phyloP scores from a whole-genome alignment of 2,329 filamentous ascomycete genomes.

The Stenocarpella maydis region DNA sequence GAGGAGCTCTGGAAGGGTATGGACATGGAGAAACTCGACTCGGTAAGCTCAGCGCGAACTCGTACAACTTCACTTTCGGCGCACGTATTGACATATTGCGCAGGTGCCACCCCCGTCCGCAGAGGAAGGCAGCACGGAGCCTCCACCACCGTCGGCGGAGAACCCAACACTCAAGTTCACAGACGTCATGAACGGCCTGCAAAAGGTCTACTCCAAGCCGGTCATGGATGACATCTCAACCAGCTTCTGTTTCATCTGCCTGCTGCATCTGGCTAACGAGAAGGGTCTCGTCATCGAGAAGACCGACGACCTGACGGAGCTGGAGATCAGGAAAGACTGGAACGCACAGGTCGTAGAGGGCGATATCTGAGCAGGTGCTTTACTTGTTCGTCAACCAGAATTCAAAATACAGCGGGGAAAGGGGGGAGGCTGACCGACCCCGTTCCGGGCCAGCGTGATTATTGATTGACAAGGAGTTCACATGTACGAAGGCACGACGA shows the following conservation, averaged over 20 bases:
- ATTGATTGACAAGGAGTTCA: background rate
- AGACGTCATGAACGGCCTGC: constrained; percentile 87
- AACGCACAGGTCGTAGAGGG: constrained; percentile 62
- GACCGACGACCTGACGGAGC: constrained; percentile 64
- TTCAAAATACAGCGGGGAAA: background rate
- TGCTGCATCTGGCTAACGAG: constrained; percentile 91
- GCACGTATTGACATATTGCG: constrained; percentile 8
- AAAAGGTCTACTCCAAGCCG: constrained; percentile 84
- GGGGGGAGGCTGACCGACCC: background rate
- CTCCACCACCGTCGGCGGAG: constrained; percentile 43
- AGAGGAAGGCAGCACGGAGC: constrained; percentile 43
- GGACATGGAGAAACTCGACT: constrained; percentile 59
- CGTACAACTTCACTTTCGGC: background rate
- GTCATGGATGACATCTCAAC: constrained; percentile 95
- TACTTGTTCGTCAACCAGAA: background rate
- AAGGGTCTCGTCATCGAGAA: constrained; percentile 83
- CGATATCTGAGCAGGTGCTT: constrained; percentile 25
- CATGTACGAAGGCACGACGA: background rate
- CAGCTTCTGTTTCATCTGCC: constrained; percentile 89
- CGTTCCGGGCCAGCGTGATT: background rate
- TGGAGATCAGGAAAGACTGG: constrained; percentile 70
- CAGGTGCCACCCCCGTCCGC: constrained; percentile 47
- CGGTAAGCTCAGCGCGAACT: constrained; percentile 49
- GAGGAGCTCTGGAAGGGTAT: constrained; percentile 76
- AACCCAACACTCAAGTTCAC: constrained; percentile 81